These are phyloP conservation scores for Ophiocordyceps camponoti-leonardi DNA, from an alignment of 2,329 filamentous ascomycete species.

Conservation along the genomic window DNA sequence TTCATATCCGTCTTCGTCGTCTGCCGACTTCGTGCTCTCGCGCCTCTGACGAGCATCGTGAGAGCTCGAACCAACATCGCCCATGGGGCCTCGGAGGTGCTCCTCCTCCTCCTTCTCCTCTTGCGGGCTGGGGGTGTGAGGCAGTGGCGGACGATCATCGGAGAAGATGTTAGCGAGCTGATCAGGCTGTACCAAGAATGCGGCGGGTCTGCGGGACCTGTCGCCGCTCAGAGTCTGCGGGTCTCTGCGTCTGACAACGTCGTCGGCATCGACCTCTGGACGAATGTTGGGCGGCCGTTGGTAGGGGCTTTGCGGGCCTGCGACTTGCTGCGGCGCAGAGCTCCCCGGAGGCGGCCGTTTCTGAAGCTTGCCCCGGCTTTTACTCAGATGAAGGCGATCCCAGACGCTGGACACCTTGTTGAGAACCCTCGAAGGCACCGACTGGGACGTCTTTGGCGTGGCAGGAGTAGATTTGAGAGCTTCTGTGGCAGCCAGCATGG, in stretches of 20 bases:
- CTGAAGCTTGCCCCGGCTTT: conserved; percentile 2
- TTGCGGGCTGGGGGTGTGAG: background rate
- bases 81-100: too few relatives aligned
- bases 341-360: background rate
- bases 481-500: conserved; percentile 19
- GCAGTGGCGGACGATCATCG: background rate
- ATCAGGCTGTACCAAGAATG: background rate
- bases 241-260: background rate
- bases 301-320: background rate
- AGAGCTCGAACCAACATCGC: background rate
- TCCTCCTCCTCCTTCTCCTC: too few relatives aligned
- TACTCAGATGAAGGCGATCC: conserved; percentile 14
- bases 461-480: conserved; percentile 6
- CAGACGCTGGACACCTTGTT: conserved; percentile 16
- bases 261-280: background rate
- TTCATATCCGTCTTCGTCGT: too few relatives aligned
- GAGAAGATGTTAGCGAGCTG: background rate
- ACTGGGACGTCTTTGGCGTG: conserved; percentile 10
- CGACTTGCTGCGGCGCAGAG: background rate
- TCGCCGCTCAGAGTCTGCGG: background rate
- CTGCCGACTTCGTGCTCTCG: background rate
- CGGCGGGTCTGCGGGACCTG: background rate
- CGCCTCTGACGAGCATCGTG: background rate
- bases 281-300: background rate
- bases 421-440: conserved; percentile 13